phyloP scores from a whole-genome alignment of 495 filamentous ascomycete species.

The Achaetomiella virescens region DNA sequence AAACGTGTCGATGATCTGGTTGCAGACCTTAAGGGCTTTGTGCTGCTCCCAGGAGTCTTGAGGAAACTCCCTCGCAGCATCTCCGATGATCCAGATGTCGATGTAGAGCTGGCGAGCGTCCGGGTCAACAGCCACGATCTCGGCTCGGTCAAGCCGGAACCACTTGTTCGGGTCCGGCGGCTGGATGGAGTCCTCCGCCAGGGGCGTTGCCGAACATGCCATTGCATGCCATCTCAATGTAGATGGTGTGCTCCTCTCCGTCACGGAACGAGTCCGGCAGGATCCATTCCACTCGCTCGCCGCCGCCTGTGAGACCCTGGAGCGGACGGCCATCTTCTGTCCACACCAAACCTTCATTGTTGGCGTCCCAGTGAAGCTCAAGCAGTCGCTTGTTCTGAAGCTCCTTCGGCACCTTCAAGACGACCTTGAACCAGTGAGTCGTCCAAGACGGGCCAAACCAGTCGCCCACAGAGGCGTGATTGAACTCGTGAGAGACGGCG shows the following conservation, averaged over 20 bases:
- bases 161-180: slow-evolving; percentile 78
- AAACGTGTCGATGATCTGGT: slow-evolving; percentile 83
- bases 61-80: slow-evolving; percentile 76
- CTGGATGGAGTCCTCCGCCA: slow-evolving; percentile 79
- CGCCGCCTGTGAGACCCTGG: slow-evolving; percentile 88
- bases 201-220: slow-evolving; percentile 93
- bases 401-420: slow-evolving; percentile 66
- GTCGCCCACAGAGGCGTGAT: slow-evolving; percentile 64
- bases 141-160: slow-evolving; percentile 69
- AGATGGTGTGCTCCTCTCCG: slow-evolving; percentile 80
- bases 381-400: slow-evolving; percentile 67
- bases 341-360: slow-evolving; percentile 90
- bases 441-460: slow-evolving; percentile 93
- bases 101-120: slow-evolving; percentile 76
- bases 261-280: slow-evolving; percentile 74
- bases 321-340: slow-evolving; percentile 78
- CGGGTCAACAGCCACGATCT: slow-evolving; percentile 82
- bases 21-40: slow-evolving; percentile 73
- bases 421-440: slow-evolving; percentile 94
- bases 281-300: slow-evolving; percentile 85
- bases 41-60: slow-evolving; percentile 79
- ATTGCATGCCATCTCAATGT: slow-evolving; percentile 98
- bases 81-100: slow-evolving; percentile 93
- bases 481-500: slow-evolving; percentile 73
- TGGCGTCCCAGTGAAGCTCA: slow-evolving; percentile 92